Evolutionary conservation across 2,329 filamentous ascomycete species (phyloP).

Genomic region (Tetracladium maxilliforme): DNA sequence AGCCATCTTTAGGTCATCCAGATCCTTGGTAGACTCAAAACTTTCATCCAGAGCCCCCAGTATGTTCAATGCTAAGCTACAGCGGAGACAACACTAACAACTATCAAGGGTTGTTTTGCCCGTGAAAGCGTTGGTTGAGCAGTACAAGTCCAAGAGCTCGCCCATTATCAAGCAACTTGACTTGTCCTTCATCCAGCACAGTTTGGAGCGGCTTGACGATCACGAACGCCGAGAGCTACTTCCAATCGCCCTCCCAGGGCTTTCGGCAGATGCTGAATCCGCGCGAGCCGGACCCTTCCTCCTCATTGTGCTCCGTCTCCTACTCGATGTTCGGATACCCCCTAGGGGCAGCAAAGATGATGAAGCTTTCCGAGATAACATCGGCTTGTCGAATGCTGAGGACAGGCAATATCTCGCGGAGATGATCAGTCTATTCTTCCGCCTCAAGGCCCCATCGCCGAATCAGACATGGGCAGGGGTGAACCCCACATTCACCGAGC

Average conservation of each 20-base stretch:
- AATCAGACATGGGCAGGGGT: no score
- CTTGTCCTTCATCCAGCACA: conserved; percentile 78
- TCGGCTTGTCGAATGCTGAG: conserved; percentile 46
- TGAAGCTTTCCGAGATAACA: conserved; percentile 42
- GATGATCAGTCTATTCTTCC: no score
- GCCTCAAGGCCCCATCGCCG: no score
- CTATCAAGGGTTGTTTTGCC: conserved; percentile 55
- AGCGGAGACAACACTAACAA: conserved; percentile 15
- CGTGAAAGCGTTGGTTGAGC: conserved; percentile 69
- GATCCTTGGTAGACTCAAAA: conserved; percentile 25
- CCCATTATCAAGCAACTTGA: conserved; percentile 77
- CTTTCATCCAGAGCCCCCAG: conserved; percentile 6
- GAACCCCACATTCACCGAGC: no score
- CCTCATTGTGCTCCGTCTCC: conserved; percentile 60
- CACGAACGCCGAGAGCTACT: conserved; percentile 57
- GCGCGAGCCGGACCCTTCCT: conserved; percentile 59
- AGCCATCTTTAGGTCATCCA: conserved; percentile 36
- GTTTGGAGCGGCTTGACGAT: conserved; percentile 21
- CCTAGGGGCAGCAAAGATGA: conserved; percentile 70
- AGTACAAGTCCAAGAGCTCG: conserved; percentile 68
- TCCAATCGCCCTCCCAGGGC: conserved; percentile 53
- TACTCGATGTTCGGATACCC: conserved; percentile 60
- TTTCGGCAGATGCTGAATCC: conserved; percentile 42
- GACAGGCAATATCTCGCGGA: conserved; percentile 62
- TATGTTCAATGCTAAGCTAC: conserved; percentile 2